A percentile compares a stretch with the other conserved stretches of the same genome.
These are phyloP conservation scores for Stephanodiscus minutulus DNA, from an alignment of 108 stramenopile genomes.

Conservation along the genomic window DNA sequence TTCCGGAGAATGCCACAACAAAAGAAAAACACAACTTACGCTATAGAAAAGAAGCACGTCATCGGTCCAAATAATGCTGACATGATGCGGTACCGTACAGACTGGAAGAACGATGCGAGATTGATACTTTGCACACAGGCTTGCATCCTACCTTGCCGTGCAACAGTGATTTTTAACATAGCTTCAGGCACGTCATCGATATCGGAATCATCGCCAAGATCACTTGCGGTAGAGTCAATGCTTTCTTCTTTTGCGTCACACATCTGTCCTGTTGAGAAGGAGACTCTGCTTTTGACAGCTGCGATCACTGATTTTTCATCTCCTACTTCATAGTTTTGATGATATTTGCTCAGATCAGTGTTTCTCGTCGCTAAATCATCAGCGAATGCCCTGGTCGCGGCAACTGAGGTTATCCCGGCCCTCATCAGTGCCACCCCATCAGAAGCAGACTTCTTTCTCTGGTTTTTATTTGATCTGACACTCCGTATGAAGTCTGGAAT, in stretches of 20 bases:
- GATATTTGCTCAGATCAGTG: not conserved
- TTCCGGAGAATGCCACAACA: not conserved
- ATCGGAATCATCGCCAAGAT: slow-evolving; percentile 42
- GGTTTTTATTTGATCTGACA: slow-evolving; percentile 17
- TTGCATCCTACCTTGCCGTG: slow-evolving; percentile 10
- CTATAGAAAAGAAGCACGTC: slow-evolving; percentile 29
- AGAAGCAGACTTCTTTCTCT: slow-evolving; percentile 51
- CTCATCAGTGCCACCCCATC: slow-evolving; percentile 51
- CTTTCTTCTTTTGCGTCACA: slow-evolving; percentile 7
- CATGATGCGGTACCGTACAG: slow-evolving; percentile 21
- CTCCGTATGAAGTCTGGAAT: slow-evolving; percentile 11
- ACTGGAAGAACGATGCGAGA: slow-evolving; percentile 24
- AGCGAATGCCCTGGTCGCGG: not conserved
- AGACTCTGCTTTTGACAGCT: not conserved
- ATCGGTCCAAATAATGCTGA: slow-evolving; percentile 46
- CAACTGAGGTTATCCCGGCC: slow-evolving; percentile 13
- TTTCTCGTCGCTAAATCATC: slow-evolving; percentile 8
- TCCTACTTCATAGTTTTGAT: not conserved
- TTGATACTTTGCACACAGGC: slow-evolving; percentile 7
- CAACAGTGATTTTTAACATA: not conserved
- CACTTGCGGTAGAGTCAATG: slow-evolving; percentile 23
- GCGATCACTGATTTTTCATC: not conserved
- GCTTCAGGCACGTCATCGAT: slow-evolving; percentile 48
- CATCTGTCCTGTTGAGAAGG: slow-evolving; percentile 7
- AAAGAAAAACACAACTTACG: slow-evolving; percentile 21